Percentiles rank a stretch among this genome's conserved stretches.
Evolutionary conservation across 2,329 filamentous ascomycete genomes (phyloP).

Genomic region (Septoria linicola): DNA sequence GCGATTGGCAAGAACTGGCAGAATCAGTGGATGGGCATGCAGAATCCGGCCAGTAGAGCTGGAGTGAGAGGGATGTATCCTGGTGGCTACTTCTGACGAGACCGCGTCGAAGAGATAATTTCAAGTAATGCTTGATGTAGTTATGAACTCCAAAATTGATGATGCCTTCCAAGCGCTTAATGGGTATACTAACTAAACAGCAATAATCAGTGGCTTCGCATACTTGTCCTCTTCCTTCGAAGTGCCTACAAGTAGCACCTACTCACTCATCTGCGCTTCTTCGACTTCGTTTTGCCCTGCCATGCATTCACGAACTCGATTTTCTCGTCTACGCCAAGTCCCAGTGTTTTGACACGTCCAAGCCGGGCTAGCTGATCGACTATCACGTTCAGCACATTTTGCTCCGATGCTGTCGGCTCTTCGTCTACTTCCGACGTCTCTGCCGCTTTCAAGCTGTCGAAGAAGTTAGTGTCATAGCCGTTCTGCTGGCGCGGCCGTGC

Average conservation of each 20-base stretch:
- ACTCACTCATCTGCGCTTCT: slow-evolving; percentile 10
- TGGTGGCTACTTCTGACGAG: slow-evolving; percentile 5
- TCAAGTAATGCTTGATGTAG: neutral
- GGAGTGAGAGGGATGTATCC: slow-evolving; percentile 11
- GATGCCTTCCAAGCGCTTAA: neutral
- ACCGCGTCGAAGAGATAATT: neutral
- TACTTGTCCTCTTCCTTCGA: neutral
- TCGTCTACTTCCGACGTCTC: slow-evolving; percentile 20
- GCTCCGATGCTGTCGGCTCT: slow-evolving; percentile 57
- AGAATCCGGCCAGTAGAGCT: slow-evolving; percentile 7
- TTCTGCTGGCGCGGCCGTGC: slow-evolving; percentile 25
- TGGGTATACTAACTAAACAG: slow-evolving; percentile 10
- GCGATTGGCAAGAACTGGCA: slow-evolving; percentile 1
- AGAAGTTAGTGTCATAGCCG: slow-evolving; percentile 48
- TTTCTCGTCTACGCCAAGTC: slow-evolving; percentile 80
- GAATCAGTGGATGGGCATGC: slow-evolving; percentile 7
- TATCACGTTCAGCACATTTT: slow-evolving; percentile 71
- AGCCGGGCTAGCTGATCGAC: slow-evolving; percentile 84
- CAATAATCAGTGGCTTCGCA: neutral
- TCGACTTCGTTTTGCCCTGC: slow-evolving; percentile 36
- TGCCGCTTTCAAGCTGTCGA: slow-evolving; percentile 45
- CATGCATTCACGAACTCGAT: slow-evolving; percentile 74
- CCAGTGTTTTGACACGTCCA: slow-evolving; percentile 84
- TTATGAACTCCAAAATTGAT: neutral
- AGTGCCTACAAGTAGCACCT: no score